Evolutionary conservation across 2,329 filamentous ascomycete genomes (phyloP), one percentile per base, ranked within the genome.

Genomic region (Nothophaeocryptopus gaeumannii): DNA sequence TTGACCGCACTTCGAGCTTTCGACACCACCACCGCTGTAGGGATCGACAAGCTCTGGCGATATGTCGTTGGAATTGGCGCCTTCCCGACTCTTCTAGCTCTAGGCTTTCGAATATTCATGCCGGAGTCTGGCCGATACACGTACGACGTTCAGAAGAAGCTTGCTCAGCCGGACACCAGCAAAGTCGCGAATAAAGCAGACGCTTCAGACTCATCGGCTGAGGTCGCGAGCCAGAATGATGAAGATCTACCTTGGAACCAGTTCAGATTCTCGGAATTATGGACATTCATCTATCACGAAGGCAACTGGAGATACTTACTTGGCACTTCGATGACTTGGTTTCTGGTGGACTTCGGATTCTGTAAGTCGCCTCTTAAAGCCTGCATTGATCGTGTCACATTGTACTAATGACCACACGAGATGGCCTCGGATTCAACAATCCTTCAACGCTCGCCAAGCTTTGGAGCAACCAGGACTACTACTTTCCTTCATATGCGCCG

Each of bases 81-180:
- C 8, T 49, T 72, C 9, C 70, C 69, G 1, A 67, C 70, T 2
- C 42, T 65, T n/a, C 54, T 72, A 13, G 68, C 70, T 11, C 59
- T 72, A 2, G 58, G 61, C 1, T 71, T 72, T 47, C 65, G 71
- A 3, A 68, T 72, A 41, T 69, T 65, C 8, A 73, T 74, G 8
- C 70, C 70, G 0, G 71, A 74, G 41, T 64, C 61, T 9, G 68
- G 68, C 5, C 62, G 70, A 5, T 73, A 70, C 45, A 71, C 67
- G 2, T 61, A 71, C 7, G 71, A 72, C 41, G 66, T 73, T 8
- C 49, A 53, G 13, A 60, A 69, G 13, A 65, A 70, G 31, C 67
- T 70, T 40, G 59, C 56, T 2, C 58, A 64, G 9, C 57, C 57
- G 3, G 67, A 68, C 16, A 35, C 33, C n/a, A 37, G 49, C 26